Conservation (phyloP, 2,329 filamentous ascomycete species). For the Clonostachys solani region DNA sequence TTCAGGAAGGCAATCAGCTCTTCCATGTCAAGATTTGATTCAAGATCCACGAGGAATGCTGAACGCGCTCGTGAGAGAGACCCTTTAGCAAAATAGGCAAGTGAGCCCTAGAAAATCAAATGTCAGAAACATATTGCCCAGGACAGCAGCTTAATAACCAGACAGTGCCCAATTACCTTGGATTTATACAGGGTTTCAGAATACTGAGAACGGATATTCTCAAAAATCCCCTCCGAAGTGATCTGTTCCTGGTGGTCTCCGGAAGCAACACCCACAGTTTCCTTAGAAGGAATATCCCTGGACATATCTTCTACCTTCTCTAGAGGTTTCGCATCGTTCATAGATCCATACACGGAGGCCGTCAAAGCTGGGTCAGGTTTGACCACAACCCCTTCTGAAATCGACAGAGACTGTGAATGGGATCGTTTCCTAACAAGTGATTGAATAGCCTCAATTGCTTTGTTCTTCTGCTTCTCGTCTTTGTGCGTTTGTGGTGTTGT, state of each 20-base stretch:
- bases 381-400: conserved; percentile 13
- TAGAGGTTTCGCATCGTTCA: no score
- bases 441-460: conserved; percentile 61
- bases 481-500: conserved; percentile 41
- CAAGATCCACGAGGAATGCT: conserved; percentile 61
- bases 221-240: conserved; percentile 48
- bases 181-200: conserved; percentile 59
- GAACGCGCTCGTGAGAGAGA: conserved; percentile 72
- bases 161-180: conserved; percentile 36
- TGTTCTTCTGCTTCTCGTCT: conserved; percentile 48
- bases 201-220: conserved; percentile 55
- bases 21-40: conserved; percentile 53
- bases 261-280: no score
- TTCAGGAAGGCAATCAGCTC: conserved; percentile 68
- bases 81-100: conserved; percentile 82
- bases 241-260: no score
- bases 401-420: conserved; percentile 37
- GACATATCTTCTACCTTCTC: no score
- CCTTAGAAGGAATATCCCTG: no score
- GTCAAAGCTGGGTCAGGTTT: no score
- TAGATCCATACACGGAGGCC: no score
- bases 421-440: conserved; percentile 51
- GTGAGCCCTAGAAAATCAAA: conserved; percentile 50
- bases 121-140: not conserved
- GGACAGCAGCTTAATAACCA: not conserved